phyloP scores from a whole-genome alignment of 805 yeast genomes.

The Aciculoconidium aculeatum region DNA sequence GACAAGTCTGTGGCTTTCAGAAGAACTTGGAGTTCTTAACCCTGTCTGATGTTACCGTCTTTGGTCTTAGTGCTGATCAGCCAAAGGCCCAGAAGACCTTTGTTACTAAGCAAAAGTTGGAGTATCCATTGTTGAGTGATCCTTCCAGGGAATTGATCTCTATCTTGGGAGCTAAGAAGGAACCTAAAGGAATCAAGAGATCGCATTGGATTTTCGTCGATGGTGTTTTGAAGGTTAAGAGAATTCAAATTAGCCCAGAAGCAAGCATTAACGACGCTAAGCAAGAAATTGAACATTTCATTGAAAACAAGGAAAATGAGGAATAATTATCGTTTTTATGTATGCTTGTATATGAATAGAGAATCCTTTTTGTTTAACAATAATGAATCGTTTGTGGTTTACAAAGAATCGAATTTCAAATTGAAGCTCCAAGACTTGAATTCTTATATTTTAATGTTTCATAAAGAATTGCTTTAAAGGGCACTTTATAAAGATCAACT shows the following conservation, averaged over 20 bases:
- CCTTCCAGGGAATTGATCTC: conserved; percentile 65
- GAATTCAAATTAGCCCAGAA: conserved; percentile 47
- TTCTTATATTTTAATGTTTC: conserved; percentile 1
- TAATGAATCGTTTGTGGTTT: too few species aligned
- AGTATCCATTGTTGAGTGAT: conserved; percentile 72
- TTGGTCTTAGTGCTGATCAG: conserved; percentile 82
- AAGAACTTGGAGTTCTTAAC: conserved; percentile 51
- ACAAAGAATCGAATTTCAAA: too few species aligned
- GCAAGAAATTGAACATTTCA: conserved; percentile 45
- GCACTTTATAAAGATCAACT: not conserved
- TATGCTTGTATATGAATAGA: too few species aligned
- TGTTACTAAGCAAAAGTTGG: conserved; percentile 64
- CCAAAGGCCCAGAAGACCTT: conserved; percentile 74
- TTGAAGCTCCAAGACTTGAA: too few species aligned
- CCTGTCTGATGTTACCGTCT: conserved; percentile 49
- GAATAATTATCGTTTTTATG: not conserved
- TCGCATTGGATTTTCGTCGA: conserved; percentile 89
- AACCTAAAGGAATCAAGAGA: conserved; percentile 70
- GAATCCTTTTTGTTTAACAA: too few species aligned
- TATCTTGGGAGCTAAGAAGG: conserved; percentile 76
- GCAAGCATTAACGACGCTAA: conserved; percentile 54
- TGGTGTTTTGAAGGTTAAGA: conserved; percentile 57
- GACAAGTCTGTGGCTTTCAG: conserved; percentile 88
- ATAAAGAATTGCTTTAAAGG: not conserved
- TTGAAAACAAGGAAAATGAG: conserved; percentile 16